Conservation (phyloP, 441 rosid species). For the Gossypium schwendimanii region DNA sequence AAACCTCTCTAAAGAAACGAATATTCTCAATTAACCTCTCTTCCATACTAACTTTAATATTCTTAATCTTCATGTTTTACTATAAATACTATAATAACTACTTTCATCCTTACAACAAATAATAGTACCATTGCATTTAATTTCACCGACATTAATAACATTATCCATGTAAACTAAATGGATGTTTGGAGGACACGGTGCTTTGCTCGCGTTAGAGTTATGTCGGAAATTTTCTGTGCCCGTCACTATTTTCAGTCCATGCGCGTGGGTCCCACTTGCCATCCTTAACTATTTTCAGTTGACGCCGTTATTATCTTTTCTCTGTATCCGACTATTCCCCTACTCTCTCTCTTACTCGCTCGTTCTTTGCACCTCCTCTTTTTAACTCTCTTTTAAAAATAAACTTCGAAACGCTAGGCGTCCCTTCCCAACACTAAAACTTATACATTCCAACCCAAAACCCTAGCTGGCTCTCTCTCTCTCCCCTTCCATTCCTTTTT, state of each 20-base stretch:
- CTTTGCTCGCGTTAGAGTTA: no score
- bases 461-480: constrained; percentile 22
- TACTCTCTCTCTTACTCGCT: neutral
- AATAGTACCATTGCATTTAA: no score
- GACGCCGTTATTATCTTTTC: constrained; percentile 18
- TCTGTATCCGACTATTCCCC: neutral
- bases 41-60: no score
- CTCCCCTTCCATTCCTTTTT: neutral
- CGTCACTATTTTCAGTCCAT: constrained; percentile 14
- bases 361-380: constrained; percentile 14
- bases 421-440: constrained; percentile 15
- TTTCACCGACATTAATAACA: no score
- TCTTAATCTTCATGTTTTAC: no score
- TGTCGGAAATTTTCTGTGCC: constrained; percentile 21
- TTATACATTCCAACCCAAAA: constrained; percentile 21
- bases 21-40: no score
- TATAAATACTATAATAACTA: no score
- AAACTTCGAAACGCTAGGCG: constrained; percentile 14
- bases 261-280: constrained; percentile 27
- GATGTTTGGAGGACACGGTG: no score
- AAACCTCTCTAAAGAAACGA: no score
- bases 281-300: constrained; percentile 10
- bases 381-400: neutral
- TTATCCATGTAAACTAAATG: no score
- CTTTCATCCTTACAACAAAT: no score